Conservation (phyloP, 208 protist genomes). For the Crithidia thermophila region DNA sequence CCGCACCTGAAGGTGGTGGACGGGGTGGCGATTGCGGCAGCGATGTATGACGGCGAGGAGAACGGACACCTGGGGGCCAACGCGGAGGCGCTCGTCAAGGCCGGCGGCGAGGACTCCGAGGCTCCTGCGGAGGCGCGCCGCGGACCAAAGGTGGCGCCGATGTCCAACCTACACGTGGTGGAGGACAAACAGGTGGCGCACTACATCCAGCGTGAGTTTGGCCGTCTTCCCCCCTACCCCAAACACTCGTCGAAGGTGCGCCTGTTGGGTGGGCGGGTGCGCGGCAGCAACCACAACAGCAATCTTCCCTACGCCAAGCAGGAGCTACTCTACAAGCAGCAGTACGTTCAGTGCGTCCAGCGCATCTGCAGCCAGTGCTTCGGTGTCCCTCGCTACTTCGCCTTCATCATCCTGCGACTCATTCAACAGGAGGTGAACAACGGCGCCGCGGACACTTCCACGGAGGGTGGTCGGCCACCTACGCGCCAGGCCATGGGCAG, state of each 20-base stretch:
- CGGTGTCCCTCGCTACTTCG: slow-evolving; percentile 85
- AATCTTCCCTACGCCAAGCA: slow-evolving; percentile 51
- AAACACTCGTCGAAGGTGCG: slow-evolving; percentile 49
- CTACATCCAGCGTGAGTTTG: slow-evolving; percentile 79
- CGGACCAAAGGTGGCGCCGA: slow-evolving; percentile 33
- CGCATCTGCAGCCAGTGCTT: slow-evolving; percentile 81
- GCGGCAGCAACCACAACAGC: slow-evolving; percentile 15
- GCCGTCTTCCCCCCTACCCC: slow-evolving; percentile 47
- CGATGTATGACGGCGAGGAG: slow-evolving; percentile 42
- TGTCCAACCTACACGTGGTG: slow-evolving; percentile 58
- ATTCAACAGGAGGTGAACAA: slow-evolving; percentile 45
- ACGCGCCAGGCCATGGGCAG: slow-evolving; percentile 16
- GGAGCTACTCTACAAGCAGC: slow-evolving; percentile 59
- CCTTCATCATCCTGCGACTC: slow-evolving; percentile 66
- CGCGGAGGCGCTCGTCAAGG: slow-evolving; percentile 9
- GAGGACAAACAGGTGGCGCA: slow-evolving; percentile 60
- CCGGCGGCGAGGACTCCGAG: slow-evolving; percentile 14
- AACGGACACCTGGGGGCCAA: slow-evolving; percentile 15
- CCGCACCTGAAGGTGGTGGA: slow-evolving; percentile 72
- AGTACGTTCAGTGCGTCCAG: slow-evolving; percentile 67
- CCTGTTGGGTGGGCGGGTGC: slow-evolving; percentile 35
- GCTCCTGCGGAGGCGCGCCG: slow-evolving; percentile 7
- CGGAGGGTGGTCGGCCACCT: background rate
- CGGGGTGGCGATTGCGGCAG: slow-evolving; percentile 41
- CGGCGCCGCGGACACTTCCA: background rate